Evolutionary conservation across 1,139 yeast genomes (phyloP).

Genomic region (Candida sanyaensis): DNA sequence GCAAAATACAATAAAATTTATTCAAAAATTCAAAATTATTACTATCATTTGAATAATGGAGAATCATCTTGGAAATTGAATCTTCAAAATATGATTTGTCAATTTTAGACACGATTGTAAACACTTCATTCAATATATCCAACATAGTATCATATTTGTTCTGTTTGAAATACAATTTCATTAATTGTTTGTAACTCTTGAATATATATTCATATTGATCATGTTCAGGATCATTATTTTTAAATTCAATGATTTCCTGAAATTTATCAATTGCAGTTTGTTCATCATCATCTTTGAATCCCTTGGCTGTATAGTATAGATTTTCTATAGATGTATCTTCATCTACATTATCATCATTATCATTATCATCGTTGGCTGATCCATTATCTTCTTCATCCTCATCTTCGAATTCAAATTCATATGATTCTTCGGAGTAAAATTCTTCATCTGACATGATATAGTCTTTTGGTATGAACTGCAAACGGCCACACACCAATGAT

Average conservation of each 20-base stretch:
- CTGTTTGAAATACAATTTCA: slow-evolving; percentile 51
- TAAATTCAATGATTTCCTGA: slow-evolving; percentile 30
- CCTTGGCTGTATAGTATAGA: slow-evolving; percentile 63
- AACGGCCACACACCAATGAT: too few species aligned
- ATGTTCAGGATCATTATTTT: slow-evolving; percentile 23
- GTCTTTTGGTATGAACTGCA: too few species aligned
- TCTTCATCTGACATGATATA: slow-evolving; percentile 54
- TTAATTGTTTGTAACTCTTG: slow-evolving; percentile 64
- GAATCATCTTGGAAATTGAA: slow-evolving; percentile 57
- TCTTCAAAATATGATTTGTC: slow-evolving; percentile 59
- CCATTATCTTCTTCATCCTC: slow-evolving; percentile 39
- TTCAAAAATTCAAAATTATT: slow-evolving; percentile 25
- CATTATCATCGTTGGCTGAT: background rate
- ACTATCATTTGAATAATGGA: slow-evolving; percentile 39
- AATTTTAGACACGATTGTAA: slow-evolving; percentile 28
- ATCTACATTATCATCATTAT: slow-evolving; percentile 8
- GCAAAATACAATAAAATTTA: slow-evolving; percentile 30
- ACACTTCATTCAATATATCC: slow-evolving; percentile 21
- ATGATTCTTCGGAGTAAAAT: slow-evolving; percentile 62
- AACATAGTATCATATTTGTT: slow-evolving; percentile 37
- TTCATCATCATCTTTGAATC: slow-evolving; percentile 60
- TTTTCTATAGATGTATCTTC: slow-evolving; percentile 45
- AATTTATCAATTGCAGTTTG: slow-evolving; percentile 49
- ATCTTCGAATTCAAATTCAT: slow-evolving; percentile 66
- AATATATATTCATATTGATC: slow-evolving; percentile 46